These are phyloP conservation scores for Paradendryphiella salina DNA, from an alignment of 2,329 filamentous ascomycete genomes.

Conservation along the genomic window DNA sequence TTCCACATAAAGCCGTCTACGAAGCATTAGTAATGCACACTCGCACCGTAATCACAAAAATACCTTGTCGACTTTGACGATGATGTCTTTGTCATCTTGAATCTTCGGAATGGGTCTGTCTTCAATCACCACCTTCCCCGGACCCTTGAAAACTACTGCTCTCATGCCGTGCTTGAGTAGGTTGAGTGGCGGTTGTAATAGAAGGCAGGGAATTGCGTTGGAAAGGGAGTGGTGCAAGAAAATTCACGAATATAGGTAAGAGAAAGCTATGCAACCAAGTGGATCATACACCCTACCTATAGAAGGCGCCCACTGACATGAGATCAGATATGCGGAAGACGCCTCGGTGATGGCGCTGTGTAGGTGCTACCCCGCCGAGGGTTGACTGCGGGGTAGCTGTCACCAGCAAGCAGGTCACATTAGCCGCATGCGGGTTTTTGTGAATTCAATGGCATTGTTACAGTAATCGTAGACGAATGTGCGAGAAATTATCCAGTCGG, in stretches of 20 bases:
- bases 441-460: neutral
- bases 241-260: neutral
- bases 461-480: neutral
- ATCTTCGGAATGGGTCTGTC: conserved; percentile 78
- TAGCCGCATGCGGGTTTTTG: conserved; percentile 12
- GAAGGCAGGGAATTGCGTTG: neutral
- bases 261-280: conserved; percentile 1
- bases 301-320: conserved; percentile 16
- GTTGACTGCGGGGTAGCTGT: conserved; percentile 26
- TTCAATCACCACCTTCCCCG: conserved; percentile 73
- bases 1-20: conserved; percentile 79
- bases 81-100: conserved; percentile 70
- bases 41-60: neutral
- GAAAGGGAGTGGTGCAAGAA: neutral
- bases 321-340: conserved; percentile 5
- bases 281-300: conserved; percentile 15
- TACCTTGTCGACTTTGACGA: conserved; percentile 75
- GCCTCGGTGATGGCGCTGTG: conserved; percentile 13
- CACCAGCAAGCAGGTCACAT: conserved; percentile 8
- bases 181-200: too few species aligned
- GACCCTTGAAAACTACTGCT: conserved; percentile 84
- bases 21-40: conserved; percentile 11
- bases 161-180: conserved; percentile 64
- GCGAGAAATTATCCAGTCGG: neutral
- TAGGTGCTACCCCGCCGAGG: conserved; percentile 33